Evolutionary conservation across 495 filamentous ascomycete genomes (phyloP).

Genomic region (Diplogelasinospora grovesii): DNA sequence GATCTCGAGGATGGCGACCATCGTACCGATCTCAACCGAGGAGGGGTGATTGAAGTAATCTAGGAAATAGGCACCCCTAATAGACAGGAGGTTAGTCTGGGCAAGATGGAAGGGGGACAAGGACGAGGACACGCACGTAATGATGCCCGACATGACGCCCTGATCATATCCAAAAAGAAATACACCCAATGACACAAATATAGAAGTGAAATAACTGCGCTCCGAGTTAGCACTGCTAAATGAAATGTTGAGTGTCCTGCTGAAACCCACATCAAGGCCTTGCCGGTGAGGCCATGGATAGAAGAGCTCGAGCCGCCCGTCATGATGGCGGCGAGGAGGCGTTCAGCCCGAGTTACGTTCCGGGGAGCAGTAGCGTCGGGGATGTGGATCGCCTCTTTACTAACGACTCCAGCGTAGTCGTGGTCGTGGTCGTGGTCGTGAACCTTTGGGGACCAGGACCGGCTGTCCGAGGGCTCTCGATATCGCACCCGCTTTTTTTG

Average conservation of each 20-base stretch:
- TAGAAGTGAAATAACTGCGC: slow-evolving; percentile 86
- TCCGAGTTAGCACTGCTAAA: slow-evolving; percentile 3
- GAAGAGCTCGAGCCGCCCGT: slow-evolving; percentile 63
- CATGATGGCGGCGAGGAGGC: slow-evolving; percentile 75
- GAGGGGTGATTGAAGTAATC: slow-evolving; percentile 88
- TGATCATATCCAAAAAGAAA: slow-evolving; percentile 99
- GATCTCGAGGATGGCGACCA: slow-evolving; percentile 93
- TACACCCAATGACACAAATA: slow-evolving; percentile 95
- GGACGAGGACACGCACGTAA: slow-evolving; percentile 62
- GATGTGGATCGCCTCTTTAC: slow-evolving; percentile 78
- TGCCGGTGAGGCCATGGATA: slow-evolving; percentile 89
- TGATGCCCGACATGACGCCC: slow-evolving; percentile 98
- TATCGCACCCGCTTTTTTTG: slow-evolving; percentile 41
- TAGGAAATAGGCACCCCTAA: slow-evolving; percentile 76
- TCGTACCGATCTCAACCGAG: slow-evolving; percentile 79
- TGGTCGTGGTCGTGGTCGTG: too few relatives aligned
- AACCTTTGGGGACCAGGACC: slow-evolving; percentile 18
- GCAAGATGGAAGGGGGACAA: slow-evolving; percentile 2
- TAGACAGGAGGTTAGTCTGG: slow-evolving; percentile 12
- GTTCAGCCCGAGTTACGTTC: slow-evolving; percentile 56
- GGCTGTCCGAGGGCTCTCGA: slow-evolving; percentile 23
- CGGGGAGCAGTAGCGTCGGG: slow-evolving; percentile 61
- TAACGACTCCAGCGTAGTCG: slow-evolving; percentile 41
- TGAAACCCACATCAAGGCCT: slow-evolving; percentile 74
- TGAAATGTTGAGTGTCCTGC: too few relatives aligned